Base-by-base conservation (phyloP, 2,329 filamentous ascomycete species). In the Metarhizium robertsii region DNA sequence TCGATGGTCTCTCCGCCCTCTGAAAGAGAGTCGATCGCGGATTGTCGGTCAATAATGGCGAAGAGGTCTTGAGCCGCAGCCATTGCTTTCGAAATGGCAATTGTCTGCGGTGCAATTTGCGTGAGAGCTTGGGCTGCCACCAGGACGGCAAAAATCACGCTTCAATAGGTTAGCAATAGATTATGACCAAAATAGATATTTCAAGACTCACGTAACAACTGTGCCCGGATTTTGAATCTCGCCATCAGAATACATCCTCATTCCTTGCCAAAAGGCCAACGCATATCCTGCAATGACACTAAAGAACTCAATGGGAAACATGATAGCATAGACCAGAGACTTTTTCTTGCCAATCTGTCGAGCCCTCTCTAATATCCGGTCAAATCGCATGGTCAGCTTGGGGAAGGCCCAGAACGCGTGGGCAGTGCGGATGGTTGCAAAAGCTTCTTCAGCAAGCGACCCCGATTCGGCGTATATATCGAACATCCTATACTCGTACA, bases 261-360 rank as follows among this genome's bases (percentile, higher is more conserved):
- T 70, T 0, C 77, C 78, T 56, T 79, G 74, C 76, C 77, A 80
- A 56, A 80, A 80, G 0, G 75, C 75, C 3, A 80, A 65, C 0
- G 69, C 75, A 57, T 77, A 77, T 4, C 74, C 75, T 3, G 71
- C 65, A 58, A 75, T 77, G 20, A 79, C 71, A 55, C 72, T 74
- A 55, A 76, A 76, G 62, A 76, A 78, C 58, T 78, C 73, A 2
- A 66, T 64, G 0, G 73, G 71, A 57, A 76, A 78, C 10, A 79
- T 59, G 3, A 76, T 61, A 16, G 71, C 72, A 48, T 73, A 73
- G 4, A 77, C 58, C 0, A 71, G 65, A 2, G 71, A 71, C 65
- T 78, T 80, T 56, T 73, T 75, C 3, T 65, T 61, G 0, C 74
- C 77, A 14, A 74, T 65, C 2, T 53, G 61, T 2, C 62, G 63